Evolutionary conservation across 306 rosid genomes (phyloP), one percentile per base, ranked within the genome.

Genomic region (Malus sylvestris): DNA sequence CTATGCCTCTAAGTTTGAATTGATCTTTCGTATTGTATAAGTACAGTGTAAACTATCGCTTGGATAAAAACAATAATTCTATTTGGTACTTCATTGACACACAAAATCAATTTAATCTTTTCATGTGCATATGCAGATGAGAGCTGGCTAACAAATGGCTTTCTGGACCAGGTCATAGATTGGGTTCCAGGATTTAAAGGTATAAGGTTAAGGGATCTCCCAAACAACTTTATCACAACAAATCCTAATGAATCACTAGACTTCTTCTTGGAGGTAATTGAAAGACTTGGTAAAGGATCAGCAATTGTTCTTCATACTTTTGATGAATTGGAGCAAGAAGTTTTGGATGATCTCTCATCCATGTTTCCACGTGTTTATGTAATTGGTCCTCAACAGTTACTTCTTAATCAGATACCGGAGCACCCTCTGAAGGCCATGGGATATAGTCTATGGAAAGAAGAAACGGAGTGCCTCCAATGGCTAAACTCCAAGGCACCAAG

Each of bases 401-500:
- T 30, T 25, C 68, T 77, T 4, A 20, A 77, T 19, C 68, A 44
- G 13, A 18, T 23, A 68, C 62, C 68, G 6, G 30, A 32, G 20
- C 42, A 58, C 23, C 51, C 22, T 10, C 45, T 23, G 10, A 27
- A 57, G 10, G 35, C 51, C 9, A 27, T 68, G 30, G 61, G 74
- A 46, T 77, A 27, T 7, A 77, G 68, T 58, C 66, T 68, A 10
- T 58, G 68, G 80, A 68, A 68, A 20, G 69, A 77, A 44, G 75
- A 77, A 27, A 42, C 61, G 19, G 74, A 77, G 35, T 77, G 80
- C 19, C 68, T 77, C 51, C 1, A 68, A 40, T 77, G 80, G 80
- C 75, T 77, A 7, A 20, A 58, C 38, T 33, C 69, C 0, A 77
- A 57, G 59, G 58, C 25, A 68, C 75, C 68, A 2, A 76, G 57